Percentiles rank a stretch among this genome's conserved stretches.
These are phyloP conservation scores for Citrullus amarus DNA, from an alignment of 306 rosid genomes.

Conservation along the genomic window DNA sequence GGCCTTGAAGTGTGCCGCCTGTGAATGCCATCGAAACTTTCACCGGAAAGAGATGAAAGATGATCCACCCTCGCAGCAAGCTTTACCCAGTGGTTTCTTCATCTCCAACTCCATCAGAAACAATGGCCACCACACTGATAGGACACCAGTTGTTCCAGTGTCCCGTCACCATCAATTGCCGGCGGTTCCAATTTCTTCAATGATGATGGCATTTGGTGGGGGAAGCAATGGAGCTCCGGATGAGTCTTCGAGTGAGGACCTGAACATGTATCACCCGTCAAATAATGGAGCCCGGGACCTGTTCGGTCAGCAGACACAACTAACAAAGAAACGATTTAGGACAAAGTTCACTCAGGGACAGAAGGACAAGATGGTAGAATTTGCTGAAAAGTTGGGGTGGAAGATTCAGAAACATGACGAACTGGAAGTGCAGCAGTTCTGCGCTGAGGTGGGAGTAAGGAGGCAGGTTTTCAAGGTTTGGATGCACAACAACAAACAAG, in stretches of 20 bases:
- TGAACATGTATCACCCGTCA: conserved; percentile 29
- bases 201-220: conserved; percentile 88
- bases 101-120: conserved; percentile 8
- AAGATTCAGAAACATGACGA: conserved; percentile 87
- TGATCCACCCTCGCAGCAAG: neutral
- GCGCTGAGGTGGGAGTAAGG: conserved; percentile 54
- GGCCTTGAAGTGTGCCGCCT: conserved; percentile 67
- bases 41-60: conserved; percentile 64
- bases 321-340: conserved; percentile 53
- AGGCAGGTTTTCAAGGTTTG: conserved; percentile 86
- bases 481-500: conserved; percentile 96
- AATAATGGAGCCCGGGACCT: conserved; percentile 3
- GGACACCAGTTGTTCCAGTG: conserved; percentile 1
- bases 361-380: conserved; percentile 77
- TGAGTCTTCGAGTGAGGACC: conserved; percentile 86
- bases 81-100: conserved; percentile 16
- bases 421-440: conserved; percentile 68
- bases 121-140: neutral
- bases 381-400: conserved; percentile 83
- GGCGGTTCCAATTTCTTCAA: conserved; percentile 30
- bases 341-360: conserved; percentile 67
- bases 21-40: conserved; percentile 89
- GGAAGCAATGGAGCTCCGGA: conserved; percentile 34
- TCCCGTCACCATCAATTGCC: conserved; percentile 9
- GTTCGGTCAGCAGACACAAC: conserved; percentile 9